Evolutionary conservation across 257 asterid species (phyloP).

Genomic region (Jaltomata sinuosa): DNA sequence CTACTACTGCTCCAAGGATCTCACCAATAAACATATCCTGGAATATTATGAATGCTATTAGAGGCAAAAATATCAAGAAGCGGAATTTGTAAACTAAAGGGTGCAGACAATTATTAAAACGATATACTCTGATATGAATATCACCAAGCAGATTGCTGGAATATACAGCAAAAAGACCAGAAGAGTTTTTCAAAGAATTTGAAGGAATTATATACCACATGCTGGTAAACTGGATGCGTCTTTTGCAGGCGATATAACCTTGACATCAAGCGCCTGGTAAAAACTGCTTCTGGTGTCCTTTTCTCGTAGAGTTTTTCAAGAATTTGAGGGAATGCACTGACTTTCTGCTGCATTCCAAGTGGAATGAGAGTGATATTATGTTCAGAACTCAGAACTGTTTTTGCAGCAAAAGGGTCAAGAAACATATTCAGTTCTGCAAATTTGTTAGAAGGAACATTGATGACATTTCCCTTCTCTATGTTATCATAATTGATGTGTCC

Average conservation of each 20-base stretch:
- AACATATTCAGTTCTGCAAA: conserved; percentile 70
- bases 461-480: conserved; percentile 49
- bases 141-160: neutral
- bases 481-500: conserved; percentile 35
- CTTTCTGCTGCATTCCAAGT: conserved; percentile 46
- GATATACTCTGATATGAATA: neutral
- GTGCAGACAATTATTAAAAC: neutral
- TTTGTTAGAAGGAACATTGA: conserved; percentile 46
- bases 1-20: conserved; percentile 62
- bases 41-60: neutral
- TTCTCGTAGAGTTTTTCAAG: conserved; percentile 21
- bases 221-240: conserved; percentile 37
- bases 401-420: conserved; percentile 80
- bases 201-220: conserved; percentile 40
- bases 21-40: conserved; percentile 79
- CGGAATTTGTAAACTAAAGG: neutral
- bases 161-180: neutral
- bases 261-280: conserved; percentile 37
- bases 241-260: conserved; percentile 36
- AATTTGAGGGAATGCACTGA: conserved; percentile 19
- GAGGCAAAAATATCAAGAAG: neutral
- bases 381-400: conserved; percentile 37
- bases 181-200: too few species aligned
- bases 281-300: conserved; percentile 58
- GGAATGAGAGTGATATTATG: conserved; percentile 60